phyloP scores from a whole-genome alignment of 2,329 filamentous ascomycete genomes.

The Ophiostoma novo-ulmi region DNA sequence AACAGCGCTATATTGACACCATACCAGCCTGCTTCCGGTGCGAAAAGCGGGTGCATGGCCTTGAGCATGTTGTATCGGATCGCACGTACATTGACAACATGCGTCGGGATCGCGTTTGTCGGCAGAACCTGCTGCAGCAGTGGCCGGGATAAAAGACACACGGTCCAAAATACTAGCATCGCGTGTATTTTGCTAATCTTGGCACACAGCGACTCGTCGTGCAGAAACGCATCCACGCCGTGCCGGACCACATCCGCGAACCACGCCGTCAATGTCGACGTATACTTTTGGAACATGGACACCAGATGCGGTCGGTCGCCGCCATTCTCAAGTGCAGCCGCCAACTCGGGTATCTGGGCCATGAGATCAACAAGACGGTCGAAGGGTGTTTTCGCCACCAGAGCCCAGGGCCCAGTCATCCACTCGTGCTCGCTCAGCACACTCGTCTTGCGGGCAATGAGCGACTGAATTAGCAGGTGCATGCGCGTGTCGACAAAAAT shows the following conservation, averaged over 20 bases:
- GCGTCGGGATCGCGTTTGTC: background rate
- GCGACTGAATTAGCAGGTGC: background rate
- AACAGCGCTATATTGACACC: slow-evolving; percentile 19
- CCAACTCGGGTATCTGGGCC: background rate
- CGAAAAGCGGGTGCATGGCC: background rate
- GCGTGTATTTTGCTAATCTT: background rate
- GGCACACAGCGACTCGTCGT: background rate
- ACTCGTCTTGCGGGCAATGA: background rate
- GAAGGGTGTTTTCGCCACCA: background rate
- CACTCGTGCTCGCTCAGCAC: background rate
- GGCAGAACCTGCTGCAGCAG: background rate
- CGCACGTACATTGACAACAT: background rate
- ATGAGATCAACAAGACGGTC: background rate
- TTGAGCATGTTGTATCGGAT: background rate
- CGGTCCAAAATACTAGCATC: background rate
- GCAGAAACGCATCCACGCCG: background rate
- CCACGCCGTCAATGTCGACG: background rate
- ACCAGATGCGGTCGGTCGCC: too few species aligned
- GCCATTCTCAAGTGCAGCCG: background rate
- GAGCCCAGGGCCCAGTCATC: background rate
- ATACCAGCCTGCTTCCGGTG: slow-evolving; percentile 13
- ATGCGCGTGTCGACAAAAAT: background rate
- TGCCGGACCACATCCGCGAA: background rate
- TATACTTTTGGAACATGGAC: background rate
- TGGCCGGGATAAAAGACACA: background rate